A percentile compares a stretch with the other conserved stretches of the same genome.
These are phyloP conservation scores for Sporothrix mexicana DNA, from an alignment of 2,329 filamentous ascomycete genomes.

Conservation along the genomic window DNA sequence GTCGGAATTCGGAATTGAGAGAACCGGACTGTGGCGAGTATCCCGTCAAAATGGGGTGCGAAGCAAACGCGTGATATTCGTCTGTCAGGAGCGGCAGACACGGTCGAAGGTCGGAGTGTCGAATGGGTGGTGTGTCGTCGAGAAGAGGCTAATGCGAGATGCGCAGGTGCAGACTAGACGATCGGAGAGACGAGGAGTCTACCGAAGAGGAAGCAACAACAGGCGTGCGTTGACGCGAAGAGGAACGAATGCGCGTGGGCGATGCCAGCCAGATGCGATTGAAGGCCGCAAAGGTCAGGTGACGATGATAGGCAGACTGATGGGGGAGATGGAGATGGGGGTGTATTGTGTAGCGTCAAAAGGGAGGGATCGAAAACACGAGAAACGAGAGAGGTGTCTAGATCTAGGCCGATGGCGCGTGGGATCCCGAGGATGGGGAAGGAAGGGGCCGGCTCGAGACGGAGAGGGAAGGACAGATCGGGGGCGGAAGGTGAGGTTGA, in stretches of 20 bases:
- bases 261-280: not conserved
- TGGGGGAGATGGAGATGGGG: conserved; percentile 1
- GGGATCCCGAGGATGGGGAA: not conserved
- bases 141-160: conserved; percentile 18
- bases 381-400: not conserved
- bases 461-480: not conserved
- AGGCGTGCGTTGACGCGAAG: not conserved
- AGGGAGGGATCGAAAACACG: not conserved
- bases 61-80: not conserved
- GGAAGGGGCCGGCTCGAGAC: not conserved
- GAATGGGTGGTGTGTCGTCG: conserved; percentile 3
- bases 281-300: not conserved
- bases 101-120: not conserved
- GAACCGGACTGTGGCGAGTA: not conserved
- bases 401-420: conserved; percentile 21
- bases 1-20: not conserved
- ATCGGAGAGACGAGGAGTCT: not conserved
- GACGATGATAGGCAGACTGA: conserved; percentile 11
- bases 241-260: not conserved
- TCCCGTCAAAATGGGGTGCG: not conserved
- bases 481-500: not conserved
- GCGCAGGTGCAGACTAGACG: conserved; percentile 2
- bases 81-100: not conserved
- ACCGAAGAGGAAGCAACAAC: not conserved
- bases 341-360: not conserved